These are phyloP conservation scores for Knoxdaviesia capensis DNA, from an alignment of 2,329 filamentous ascomycete species.

Conservation along the genomic window DNA sequence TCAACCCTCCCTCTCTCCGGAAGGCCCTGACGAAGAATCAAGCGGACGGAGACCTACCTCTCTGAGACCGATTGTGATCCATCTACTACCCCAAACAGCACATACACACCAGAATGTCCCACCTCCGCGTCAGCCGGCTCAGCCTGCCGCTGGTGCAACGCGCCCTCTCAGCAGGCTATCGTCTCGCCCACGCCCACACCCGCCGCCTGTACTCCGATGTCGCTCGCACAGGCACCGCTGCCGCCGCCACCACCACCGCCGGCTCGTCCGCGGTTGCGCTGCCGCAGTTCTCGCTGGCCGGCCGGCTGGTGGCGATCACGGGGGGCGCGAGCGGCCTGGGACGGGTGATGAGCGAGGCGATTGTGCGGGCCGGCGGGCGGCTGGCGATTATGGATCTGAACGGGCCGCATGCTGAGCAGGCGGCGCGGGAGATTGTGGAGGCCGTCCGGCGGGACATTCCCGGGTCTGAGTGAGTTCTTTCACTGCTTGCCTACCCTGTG, in stretches of 20 bases:
- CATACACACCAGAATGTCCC: too few species aligned
- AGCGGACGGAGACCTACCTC: too few species aligned
- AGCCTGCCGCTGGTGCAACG: too few species aligned
- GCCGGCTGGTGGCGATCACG: conserved; percentile 67
- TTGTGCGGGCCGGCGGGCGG: conserved; percentile 74
- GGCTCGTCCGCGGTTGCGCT: conserved; percentile 38
- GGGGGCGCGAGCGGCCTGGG: conserved; percentile 80
- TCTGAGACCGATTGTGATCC: too few species aligned
- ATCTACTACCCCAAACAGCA: too few species aligned
- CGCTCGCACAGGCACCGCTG: neutral
- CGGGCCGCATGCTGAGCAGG: conserved; percentile 11
- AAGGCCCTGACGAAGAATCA: neutral
- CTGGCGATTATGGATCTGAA: conserved; percentile 89
- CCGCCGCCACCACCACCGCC: neutral
- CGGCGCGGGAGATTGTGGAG: neutral
- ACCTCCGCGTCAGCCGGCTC: too few species aligned
- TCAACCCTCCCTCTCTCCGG: neutral
- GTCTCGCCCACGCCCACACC: too few species aligned
- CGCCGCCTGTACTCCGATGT: neutral
- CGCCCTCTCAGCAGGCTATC: too few species aligned
- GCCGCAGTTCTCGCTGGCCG: conserved; percentile 69
- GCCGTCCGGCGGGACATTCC: too few species aligned
- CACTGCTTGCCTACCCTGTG: too few species aligned
- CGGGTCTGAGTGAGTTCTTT: too few species aligned
- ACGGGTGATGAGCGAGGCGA: conserved; percentile 79